A percentile compares a stretch with the other conserved stretches of the same genome.
Conservation (phyloP, 192 early-diverging fungal genomes). For the Geranomyces michiganensis region DNA sequence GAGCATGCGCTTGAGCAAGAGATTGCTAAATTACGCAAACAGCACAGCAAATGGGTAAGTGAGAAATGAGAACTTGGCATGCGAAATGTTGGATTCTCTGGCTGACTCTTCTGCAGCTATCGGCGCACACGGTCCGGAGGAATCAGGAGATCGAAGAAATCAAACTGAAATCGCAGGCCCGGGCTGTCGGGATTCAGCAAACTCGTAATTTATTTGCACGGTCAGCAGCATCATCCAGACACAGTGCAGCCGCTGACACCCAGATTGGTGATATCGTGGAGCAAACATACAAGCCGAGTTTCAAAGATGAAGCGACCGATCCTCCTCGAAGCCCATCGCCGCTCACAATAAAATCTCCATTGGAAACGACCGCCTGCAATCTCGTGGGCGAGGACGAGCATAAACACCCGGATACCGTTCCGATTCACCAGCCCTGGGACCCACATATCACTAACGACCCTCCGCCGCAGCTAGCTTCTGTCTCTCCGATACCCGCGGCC, state of each 20-base stretch:
- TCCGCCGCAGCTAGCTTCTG: too few species aligned
- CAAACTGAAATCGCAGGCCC: constrained; percentile 1
- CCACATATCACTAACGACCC: too few species aligned
- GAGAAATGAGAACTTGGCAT: too few species aligned
- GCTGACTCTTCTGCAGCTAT: background rate
- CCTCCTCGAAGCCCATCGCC: background rate
- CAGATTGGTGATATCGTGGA: background rate
- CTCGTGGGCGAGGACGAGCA: too few species aligned
- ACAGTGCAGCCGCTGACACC: background rate
- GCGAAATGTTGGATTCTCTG: background rate
- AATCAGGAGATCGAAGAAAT: constrained; percentile 14
- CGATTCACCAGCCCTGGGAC: too few species aligned
- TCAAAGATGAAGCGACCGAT: background rate
- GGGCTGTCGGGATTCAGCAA: background rate
- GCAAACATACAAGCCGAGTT: background rate
- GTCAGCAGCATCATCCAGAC: background rate
- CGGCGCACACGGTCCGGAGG: background rate
- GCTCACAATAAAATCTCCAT: too few species aligned
- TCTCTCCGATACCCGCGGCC: too few species aligned
- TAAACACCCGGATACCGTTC: too few species aligned
- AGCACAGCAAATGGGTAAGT: constrained; percentile 18
- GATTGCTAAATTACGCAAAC: constrained; percentile 6
- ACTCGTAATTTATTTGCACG: background rate
- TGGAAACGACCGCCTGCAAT: too few species aligned
- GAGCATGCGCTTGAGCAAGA: constrained; percentile 14